Base-by-base conservation (phyloP, 2,329 filamentous ascomycete species). In the Chrysoporthe deuterocubensis region DNA sequence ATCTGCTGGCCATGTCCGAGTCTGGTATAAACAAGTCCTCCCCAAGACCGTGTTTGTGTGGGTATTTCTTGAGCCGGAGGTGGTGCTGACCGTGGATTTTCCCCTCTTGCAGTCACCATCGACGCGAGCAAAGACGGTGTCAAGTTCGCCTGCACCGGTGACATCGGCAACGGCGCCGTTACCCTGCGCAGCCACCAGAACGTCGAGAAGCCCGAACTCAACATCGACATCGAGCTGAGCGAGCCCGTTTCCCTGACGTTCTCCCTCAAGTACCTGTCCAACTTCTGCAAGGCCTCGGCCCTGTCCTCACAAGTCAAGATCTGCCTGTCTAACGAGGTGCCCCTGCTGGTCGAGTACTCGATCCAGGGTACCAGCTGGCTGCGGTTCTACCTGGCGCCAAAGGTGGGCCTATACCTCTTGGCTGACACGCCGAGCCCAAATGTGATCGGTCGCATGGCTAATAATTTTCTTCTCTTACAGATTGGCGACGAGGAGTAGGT, bases 221-320 rank as follows among this genome's bases (percentile, higher is more conserved):
- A 94, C 77, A 92, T 98, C 75, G 88, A 93, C 72, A 97, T 99
- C 79, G 89, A 94, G 77, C 89, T 99, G 70, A 91, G 89, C 50
- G 96, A 99, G 84, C 93, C 96, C 63, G 96, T 99, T 70, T 87
- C 92, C 46, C 88, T 99, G 71, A 98, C 95, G 62, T 99, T 99
- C 85, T 98, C 96, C 44, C 91, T 99, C 76, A 99, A 99, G 85
- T 99, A 99, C 83, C 90, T 99, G 3, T 93, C 97, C 86, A 98
- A 98, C 88, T 99, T 99, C 85, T 98, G 96, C 92, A 99, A 99
- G 85, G 96, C 96, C 44, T 92, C 93, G 71, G 90, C 89, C 64
- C 85, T 99, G 70, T 95, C 94, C 50, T 84, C 81, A 73, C 86
- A 87, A 73, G 96, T 99, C 81, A 96, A 92, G 83, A 90, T 99